Conservation (phyloP, 2,329 filamentous ascomycete genomes). For the Colletotrichum tropicicola region DNA sequence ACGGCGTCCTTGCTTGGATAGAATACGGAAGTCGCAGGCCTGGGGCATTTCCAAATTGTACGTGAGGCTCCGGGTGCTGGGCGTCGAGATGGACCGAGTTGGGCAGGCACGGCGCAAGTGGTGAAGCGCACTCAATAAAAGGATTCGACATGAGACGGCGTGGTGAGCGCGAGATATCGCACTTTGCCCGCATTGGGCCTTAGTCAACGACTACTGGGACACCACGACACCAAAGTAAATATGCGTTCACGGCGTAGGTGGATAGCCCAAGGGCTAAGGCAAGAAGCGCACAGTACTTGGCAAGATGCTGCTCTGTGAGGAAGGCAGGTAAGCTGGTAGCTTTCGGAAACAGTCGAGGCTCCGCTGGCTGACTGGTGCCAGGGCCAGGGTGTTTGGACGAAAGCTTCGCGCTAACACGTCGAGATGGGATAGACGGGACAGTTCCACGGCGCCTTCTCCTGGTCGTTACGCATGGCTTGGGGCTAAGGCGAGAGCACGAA, state of each 20-base stretch:
- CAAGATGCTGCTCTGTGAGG: too few species aligned
- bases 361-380: neutral
- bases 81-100: too few species aligned
- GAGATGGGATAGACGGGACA: neutral
- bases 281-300: too few species aligned
- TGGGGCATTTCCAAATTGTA: neutral
- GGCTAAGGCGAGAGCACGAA: neutral
- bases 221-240: neutral
- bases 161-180: neutral
- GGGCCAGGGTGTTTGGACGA: conserved; percentile 3
- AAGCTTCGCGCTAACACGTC: conserved; percentile 16
- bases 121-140: too few species aligned
- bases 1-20: neutral
- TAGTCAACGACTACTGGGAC: neutral
- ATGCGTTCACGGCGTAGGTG: too few species aligned
- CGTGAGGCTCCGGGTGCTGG: neutral
- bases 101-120: neutral
- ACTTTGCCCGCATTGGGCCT: neutral
- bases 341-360: neutral
- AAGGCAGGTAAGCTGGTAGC: too few species aligned
- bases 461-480: conserved; percentile 27
- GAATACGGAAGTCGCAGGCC: neutral
- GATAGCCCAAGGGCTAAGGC: too few species aligned
- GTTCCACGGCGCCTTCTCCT: conserved; percentile 16
- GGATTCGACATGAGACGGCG: too few species aligned